A percentile compares a stretch with the other conserved stretches of the same genome.
phyloP scores from a whole-genome alignment of 148 eudicot genomes.

The Suaeda aralocaspica region DNA sequence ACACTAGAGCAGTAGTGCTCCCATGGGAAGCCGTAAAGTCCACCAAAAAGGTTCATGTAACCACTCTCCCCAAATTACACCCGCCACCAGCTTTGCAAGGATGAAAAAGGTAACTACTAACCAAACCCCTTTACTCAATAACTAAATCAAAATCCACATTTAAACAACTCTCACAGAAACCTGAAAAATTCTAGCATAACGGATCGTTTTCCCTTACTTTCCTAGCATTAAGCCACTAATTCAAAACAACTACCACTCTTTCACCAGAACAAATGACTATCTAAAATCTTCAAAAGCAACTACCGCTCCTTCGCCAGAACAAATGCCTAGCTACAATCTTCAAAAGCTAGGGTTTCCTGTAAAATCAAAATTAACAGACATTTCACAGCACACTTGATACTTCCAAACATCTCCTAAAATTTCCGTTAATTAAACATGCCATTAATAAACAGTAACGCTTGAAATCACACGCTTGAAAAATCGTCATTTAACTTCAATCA shows the following conservation, averaged over 20 bases:
- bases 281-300: not conserved
- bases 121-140: not conserved
- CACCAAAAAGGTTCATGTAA: not conserved
- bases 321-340: not conserved
- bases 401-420: not conserved
- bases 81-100: not conserved
- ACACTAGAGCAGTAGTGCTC: not conserved
- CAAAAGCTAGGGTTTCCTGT: not conserved
- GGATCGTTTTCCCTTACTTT: not conserved
- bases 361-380: not conserved
- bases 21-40: not conserved
- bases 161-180: not conserved
- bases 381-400: not conserved
- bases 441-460: not conserved
- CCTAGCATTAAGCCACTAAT: not conserved
- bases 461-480: not conserved
- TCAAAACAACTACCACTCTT: not conserved
- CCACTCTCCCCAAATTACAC: not conserved
- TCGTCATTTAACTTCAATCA: slow-evolving; percentile 7
- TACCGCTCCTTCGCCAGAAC: not conserved
- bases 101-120: not conserved
- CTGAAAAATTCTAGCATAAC: not conserved
- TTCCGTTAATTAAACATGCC: not conserved
- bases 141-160: not conserved
- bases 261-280: not conserved